Evolutionary conservation across 768 basidiomycete species (phyloP).

Genomic region (Kwoniella sp.): DNA sequence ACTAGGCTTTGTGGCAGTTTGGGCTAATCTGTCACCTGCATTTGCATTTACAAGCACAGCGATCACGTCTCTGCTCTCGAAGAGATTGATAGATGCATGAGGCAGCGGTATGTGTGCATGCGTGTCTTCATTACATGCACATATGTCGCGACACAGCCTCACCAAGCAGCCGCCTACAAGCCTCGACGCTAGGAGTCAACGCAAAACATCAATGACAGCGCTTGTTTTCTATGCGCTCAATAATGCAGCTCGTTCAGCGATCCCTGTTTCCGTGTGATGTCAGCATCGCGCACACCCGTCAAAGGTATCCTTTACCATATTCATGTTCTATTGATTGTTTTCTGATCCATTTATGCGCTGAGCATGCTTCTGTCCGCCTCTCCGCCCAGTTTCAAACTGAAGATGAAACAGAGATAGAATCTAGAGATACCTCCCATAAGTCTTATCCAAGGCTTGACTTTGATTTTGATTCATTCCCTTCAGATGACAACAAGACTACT

Average conservation of each 20-base stretch:
- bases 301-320: not conserved
- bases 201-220: too few relatives aligned
- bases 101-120: too few relatives aligned
- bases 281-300: not conserved
- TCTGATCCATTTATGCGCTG: not conserved
- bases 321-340: not conserved
- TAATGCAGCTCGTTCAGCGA: too few relatives aligned
- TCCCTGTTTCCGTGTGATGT: not conserved
- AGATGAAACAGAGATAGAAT: not conserved
- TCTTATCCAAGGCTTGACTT: not conserved
- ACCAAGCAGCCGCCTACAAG: too few relatives aligned
- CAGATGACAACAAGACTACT: not conserved
- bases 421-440: not conserved
- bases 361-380: not conserved
- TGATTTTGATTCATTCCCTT: constrained; percentile 3
- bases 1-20: constrained; percentile 5
- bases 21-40: not conserved
- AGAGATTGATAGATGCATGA: too few relatives aligned
- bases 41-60: not conserved
- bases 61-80: too few relatives aligned
- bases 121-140: too few relatives aligned
- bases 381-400: not conserved
- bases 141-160: too few relatives aligned
- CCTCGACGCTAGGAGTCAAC: too few relatives aligned
- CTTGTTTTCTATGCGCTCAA: too few relatives aligned